These are phyloP conservation scores for Saccharomycopsis fermentans DNA, from an alignment of 805 yeast species.

Conservation along the genomic window DNA sequence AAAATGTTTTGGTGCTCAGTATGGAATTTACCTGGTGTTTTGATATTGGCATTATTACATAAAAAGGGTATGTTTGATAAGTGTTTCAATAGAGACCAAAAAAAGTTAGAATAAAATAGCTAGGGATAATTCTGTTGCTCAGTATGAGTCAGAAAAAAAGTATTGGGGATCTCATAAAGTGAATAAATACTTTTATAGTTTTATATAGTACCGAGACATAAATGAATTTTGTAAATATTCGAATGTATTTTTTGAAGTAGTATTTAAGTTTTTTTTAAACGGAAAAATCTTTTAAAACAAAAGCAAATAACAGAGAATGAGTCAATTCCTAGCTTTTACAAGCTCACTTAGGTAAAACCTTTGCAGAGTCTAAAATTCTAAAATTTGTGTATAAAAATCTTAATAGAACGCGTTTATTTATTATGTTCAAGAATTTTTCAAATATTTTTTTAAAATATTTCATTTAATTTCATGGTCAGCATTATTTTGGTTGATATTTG, in stretches of 20 bases:
- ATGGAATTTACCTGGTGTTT: conserved; percentile 83
- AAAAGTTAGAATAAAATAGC: not conserved
- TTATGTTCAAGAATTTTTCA: no score
- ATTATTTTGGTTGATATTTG: no score
- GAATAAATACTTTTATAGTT: not conserved
- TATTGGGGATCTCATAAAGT: not conserved
- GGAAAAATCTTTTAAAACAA: no score
- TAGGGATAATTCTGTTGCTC: not conserved
- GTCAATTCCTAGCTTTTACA: no score
- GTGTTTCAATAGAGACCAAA: not conserved
- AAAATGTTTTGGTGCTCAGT: conserved; percentile 91
- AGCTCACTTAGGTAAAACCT: no score
- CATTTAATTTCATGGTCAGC: no score
- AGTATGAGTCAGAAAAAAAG: not conserved
- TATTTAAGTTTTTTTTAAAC: no score
- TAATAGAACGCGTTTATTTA: no score
- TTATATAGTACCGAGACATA: not conserved
- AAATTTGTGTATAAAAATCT: no score
- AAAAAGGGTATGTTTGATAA: conserved; percentile 91
- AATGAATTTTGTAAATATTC: not conserved
- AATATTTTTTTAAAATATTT: no score
- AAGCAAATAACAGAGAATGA: no score
- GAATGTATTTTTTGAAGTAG: not conserved
- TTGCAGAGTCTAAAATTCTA: no score
- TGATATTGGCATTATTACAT: conserved; percentile 87